Base-by-base conservation (phyloP, 2,329 filamentous ascomycete genomes). In the Neonectria hederae region DNA sequence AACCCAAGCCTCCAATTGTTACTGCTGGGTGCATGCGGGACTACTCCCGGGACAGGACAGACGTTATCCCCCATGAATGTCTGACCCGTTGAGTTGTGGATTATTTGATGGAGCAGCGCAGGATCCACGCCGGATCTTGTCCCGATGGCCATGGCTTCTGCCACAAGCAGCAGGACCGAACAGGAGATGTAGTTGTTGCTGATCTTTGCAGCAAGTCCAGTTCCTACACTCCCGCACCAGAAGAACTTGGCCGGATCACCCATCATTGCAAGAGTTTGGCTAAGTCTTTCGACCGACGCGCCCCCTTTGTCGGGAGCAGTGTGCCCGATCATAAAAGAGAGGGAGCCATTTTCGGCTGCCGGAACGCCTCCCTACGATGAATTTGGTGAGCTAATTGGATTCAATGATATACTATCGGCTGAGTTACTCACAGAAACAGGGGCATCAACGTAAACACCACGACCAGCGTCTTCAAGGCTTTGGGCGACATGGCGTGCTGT, bases 51-150 rank as follows among this genome's bases (percentile, higher is more conserved):
- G 5, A 60, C 48, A 5, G 57, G 56, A 51, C 48, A 49, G 8
- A 49, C 46, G 13, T 54, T 45, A 9, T 65, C 59, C 4, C 48
- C 54, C 54, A 59, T 63, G 30, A 59, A 63, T 1, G 59, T 65
- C 10, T 65, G 63, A 9, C 59, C 59, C 2, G 63, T 59, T 13
- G 63, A 65, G 35, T 56, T 56, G n/a, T 65, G 59, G 30, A 65
- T 65, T 19, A 65, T 62, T 17, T 46, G 38, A 2, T 65, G 63
- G 3, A 65, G 42, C 22, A 59, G 43, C 14, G 26, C 26, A n/a
- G 46, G 24, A 11, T 59, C 56, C 8, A 59, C 46, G 4, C 57
- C 57, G 11, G 38, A 46, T 19, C 32, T 60, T n/a, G 30, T n/a
- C n/a, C 57, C 57, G 21, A 60, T 60, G 3, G 57, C 57, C 57